Conservation (phyloP, 495 filamentous ascomycete genomes). For the Penicillium alfredii region DNA sequence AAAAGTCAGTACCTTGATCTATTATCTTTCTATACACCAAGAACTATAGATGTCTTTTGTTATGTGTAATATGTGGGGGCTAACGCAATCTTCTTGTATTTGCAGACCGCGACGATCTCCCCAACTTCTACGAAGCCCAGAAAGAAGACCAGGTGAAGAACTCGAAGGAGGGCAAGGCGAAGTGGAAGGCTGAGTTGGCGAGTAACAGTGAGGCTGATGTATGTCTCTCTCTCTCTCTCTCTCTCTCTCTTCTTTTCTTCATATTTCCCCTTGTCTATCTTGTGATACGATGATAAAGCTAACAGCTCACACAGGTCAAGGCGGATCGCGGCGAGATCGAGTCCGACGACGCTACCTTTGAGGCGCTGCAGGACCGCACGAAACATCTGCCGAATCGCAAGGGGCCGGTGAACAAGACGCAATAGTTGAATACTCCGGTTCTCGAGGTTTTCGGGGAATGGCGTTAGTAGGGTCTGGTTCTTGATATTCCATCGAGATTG, state of each 20-base stretch:
- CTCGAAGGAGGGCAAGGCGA: conserved; percentile 65
- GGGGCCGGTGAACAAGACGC: conserved; percentile 9
- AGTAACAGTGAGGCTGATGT: conserved; percentile 77
- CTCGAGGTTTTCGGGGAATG: no score
- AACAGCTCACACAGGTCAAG: conserved; percentile 46
- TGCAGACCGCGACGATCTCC: conserved; percentile 40
- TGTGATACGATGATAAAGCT: conserved; percentile 1
- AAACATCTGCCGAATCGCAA: conserved; percentile 29
- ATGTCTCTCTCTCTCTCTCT: conserved; percentile 14
- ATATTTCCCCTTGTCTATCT: neutral
- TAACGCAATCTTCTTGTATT: no score
- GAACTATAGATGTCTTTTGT: no score
- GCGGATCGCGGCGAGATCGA: conserved; percentile 55
- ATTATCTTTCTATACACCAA: no score
- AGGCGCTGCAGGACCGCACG: conserved; percentile 48
- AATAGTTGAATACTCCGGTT: conserved; percentile 8
- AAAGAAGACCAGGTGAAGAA: conserved; percentile 67
- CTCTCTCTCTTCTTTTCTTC: neutral
- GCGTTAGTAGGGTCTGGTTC: no score
- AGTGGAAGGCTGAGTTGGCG: conserved; percentile 77
- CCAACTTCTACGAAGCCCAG: conserved; percentile 54
- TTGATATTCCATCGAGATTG: no score
- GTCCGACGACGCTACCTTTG: conserved; percentile 35
- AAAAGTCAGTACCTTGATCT: conserved; percentile 29
- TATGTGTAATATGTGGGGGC: no score